Base-by-base conservation (phyloP, 2,329 filamentous ascomycete genomes). In the Truncatella angustata region DNA sequence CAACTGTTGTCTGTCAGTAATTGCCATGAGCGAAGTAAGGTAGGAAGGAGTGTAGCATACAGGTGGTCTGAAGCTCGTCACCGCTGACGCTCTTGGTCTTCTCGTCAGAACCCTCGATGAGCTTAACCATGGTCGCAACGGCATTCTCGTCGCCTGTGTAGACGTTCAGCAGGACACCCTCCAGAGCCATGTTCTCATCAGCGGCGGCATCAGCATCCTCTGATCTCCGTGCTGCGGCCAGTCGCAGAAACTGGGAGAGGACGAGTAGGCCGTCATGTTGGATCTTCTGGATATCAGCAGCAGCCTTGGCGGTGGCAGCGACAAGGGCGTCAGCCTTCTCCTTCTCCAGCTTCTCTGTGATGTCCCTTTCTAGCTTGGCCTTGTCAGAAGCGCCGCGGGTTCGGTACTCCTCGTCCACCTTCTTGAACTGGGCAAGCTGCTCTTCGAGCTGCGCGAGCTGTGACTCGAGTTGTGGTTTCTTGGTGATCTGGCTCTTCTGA, bases 171-270 rank as follows among this genome's bases (percentile, higher is more conserved):
- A 95, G 77, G 30, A 90, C 85, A 49, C 89, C 89, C 72, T 95
- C 90, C 54, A 94, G 85, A 32, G 89, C 90, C 70, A 85, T 84
- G 70, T 86, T 90, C 73, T 93, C 88, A 52, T 91, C 88, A 4
- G 79, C 69, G 36, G 76, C 72, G 44, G 81, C 78, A 60, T 88
- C 80, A 50, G 76, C 80, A 57, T 88, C 88, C 64, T 90, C 86
- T 18, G 83, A 79, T 61, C 88, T 82, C 59, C 90, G 84, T 61
- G 88, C 85, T 53, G 90, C 90, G 54, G 90, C 90, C 34, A 91
- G 80, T 59, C 88, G 84, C 58, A 94, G 75, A 75, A 94, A 95
- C 66, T 91, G 87, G 4, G 89, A 90, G 57, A 94, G 74, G 23
- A 84, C 76, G 44, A 92, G 74, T 36, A 94, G 75, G 65, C 83